Evolutionary conservation across 108 stramenopile species (phyloP), one percentile per base, ranked within the genome.

Genomic region (Pseudonitzschia multistriata): DNA sequence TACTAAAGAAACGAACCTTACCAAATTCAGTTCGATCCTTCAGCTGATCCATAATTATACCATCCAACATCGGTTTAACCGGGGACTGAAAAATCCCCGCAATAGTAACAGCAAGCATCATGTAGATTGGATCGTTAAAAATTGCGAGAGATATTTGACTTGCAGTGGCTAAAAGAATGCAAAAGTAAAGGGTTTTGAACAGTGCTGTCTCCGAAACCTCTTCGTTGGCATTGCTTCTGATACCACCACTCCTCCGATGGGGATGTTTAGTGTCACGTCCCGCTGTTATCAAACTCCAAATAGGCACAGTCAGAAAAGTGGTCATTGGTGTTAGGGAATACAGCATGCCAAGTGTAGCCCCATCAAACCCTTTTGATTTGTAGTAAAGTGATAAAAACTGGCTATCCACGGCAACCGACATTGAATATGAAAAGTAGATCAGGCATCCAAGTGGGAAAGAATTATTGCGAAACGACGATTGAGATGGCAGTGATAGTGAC

Each of bases 361-460:
- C 88, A 5, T 79, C 70, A 55, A 90, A 83, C 10, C 94, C 95
- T 40, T 97, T 76, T 17, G 90, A 88, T 74, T 94, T 87, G 75
- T 93, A 98, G 76, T 92, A 98, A 24, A 96, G 86, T 7, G 96
- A 95, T 11, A 98, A 76, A 68, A 93, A 98, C 17, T 96, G 97
- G 76, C 93, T 81, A 8, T 97, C 66, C 10, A 86, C 77, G 0
- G 96, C 95, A 17, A 95, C 72, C 31, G 83, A 81, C 42, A 83
- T 88, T 79, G 93, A 98, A 71, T 94, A 98, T n/a, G 89, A 71
- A 49, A 96, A 64, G 72, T 95, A 95, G 25, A 97, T 75, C 34
- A 35, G 34, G 34, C 34, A 36, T 15, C 78, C 34, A 7, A 59
- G 34, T 10, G 28, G 14, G 29, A 59, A 55, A 5, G 54, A 0